Evolutionary conservation across 2,329 filamentous ascomycete species (phyloP), one percentile per base, ranked within the genome.

Genomic region (Lomentospora prolificans): DNA sequence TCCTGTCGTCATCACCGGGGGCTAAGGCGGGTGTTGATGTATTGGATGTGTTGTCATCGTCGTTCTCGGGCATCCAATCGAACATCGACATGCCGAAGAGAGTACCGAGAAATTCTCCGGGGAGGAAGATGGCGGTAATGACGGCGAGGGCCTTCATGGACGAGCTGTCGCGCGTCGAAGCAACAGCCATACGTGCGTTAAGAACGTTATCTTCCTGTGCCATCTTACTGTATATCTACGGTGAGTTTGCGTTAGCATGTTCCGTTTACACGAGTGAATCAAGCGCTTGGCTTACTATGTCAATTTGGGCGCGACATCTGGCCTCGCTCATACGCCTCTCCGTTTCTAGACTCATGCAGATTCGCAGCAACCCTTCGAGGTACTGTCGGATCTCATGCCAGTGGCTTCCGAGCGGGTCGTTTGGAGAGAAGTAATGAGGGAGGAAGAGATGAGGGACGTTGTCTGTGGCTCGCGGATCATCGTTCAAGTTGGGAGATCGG

Each of bases 301-400:
- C 72, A 50, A 74, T 74, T 59, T 75, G 70, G 1, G 73, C 73
- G 25, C 72, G 70, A 58, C 73, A 76, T 8, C 73, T 64, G 17
- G 73, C 67, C 60, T 76, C 73, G 1, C 73, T 70, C 69, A 76
- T 75, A 5, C 71, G 68, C 7, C 73, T 64, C 51, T 76, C 73
- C 0, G 72, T 76, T 57, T 75, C 72, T 8, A 76, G 64, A 22
- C 72, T 70, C 58, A 71, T 70, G 50, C 72, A 76, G 3, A 75
- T 65, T 27, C 72, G 65, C 60, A 72, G 65, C 3, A 74, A 61
- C 30, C 72, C 72, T 52, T 75, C 73, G 0, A 76, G 67, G 19
- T 75, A 76, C 61, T 75, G 72, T 2, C 71, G 60, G 12, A 75
- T 75, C 59, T 76, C 73, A 33, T 75, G 72, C 73, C 73, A 76